Percentiles rank a stretch among this genome's conserved stretches.
phyloP scores from a whole-genome alignment of 2,329 filamentous ascomycete species.

The Parafenestella ontariensis region DNA sequence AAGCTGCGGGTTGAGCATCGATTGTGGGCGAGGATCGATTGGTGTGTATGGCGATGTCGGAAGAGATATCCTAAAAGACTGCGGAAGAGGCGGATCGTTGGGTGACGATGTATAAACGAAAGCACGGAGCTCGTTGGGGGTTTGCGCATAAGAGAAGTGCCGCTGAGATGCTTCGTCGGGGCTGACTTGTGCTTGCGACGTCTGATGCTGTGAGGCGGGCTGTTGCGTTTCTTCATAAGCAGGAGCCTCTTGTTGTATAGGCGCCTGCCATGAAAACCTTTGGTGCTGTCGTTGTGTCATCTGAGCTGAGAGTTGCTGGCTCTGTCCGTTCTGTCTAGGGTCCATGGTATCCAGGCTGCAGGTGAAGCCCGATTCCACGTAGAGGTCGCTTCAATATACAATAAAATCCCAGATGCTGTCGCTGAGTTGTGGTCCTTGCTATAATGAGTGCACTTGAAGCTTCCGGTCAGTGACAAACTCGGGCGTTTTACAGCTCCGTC shows the following conservation, averaged over 20 bases:
- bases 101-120: conserved; percentile 35
- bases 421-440: no score
- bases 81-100: conserved; percentile 33
- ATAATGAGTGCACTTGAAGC: no score
- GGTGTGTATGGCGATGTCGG: conserved; percentile 36
- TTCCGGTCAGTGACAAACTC: background rate
- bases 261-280: conserved; percentile 46
- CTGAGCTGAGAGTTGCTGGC: conserved; percentile 22
- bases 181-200: conserved; percentile 20
- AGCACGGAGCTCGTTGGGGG: conserved; percentile 43
- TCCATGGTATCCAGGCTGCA: conserved; percentile 28
- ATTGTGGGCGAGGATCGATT: conserved; percentile 36
- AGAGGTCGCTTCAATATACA: background rate
- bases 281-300: conserved; percentile 25
- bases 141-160: conserved; percentile 47
- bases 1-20: conserved; percentile 30
- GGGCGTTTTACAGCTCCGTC: conserved; percentile 4
- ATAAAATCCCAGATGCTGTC: no score
- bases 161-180: conserved; percentile 24
- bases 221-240: conserved; percentile 15
- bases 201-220: conserved; percentile 12
- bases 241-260: conserved; percentile 27
- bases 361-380: background rate
- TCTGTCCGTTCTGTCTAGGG: conserved; percentile 25
- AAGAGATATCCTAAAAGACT: conserved; percentile 22